Percentiles rank a stretch among this genome's conserved stretches.
These are phyloP conservation scores for Psilocybe cubensis DNA, from an alignment of 768 basidiomycete species.

Conservation along the genomic window DNA sequence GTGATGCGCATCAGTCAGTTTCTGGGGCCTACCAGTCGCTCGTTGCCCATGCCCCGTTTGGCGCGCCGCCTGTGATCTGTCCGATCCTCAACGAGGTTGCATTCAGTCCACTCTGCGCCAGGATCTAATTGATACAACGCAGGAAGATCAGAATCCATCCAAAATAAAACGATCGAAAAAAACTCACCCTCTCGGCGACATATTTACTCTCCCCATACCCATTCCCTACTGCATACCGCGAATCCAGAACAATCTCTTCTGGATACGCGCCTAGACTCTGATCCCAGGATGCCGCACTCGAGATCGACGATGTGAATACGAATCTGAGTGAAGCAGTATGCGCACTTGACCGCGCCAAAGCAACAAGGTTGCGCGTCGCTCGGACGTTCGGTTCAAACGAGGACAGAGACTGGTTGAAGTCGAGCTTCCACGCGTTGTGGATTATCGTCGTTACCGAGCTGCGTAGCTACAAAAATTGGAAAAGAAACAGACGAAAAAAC, in stretches of 20 bases:
- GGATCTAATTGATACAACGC: slow-evolving; percentile 21
- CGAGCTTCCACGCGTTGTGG: slow-evolving; percentile 46
- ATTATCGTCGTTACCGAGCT: slow-evolving; percentile 34
- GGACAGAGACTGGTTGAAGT: slow-evolving; percentile 44
- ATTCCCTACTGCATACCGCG: slow-evolving; percentile 29
- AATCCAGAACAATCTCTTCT: slow-evolving; percentile 27
- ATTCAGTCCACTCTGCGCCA: slow-evolving; percentile 29
- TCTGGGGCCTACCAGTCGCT: no score
- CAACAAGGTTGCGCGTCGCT: slow-evolving; percentile 38
- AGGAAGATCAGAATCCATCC: neutral
- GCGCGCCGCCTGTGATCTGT: slow-evolving; percentile 33
- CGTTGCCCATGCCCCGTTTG: slow-evolving; percentile 37
- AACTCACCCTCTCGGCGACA: slow-evolving; percentile 35
- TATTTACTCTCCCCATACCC: slow-evolving; percentile 44
- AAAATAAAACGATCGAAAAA: neutral
- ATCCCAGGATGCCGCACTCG: slow-evolving; percentile 25
- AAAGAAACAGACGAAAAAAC: neutral
- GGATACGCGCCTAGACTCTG: slow-evolving; percentile 27
- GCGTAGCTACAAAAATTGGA: slow-evolving; percentile 22
- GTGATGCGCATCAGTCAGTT: no score
- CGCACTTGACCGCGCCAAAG: slow-evolving; percentile 35
- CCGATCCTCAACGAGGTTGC: slow-evolving; percentile 33
- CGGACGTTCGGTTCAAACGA: slow-evolving; percentile 44
- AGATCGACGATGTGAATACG: slow-evolving; percentile 38
- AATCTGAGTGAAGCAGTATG: slow-evolving; percentile 28